Evolutionary conservation across 2,329 filamentous ascomycete species (phyloP), one percentile per base, ranked within the genome.

Genomic region (Domatiomyces globalis): DNA sequence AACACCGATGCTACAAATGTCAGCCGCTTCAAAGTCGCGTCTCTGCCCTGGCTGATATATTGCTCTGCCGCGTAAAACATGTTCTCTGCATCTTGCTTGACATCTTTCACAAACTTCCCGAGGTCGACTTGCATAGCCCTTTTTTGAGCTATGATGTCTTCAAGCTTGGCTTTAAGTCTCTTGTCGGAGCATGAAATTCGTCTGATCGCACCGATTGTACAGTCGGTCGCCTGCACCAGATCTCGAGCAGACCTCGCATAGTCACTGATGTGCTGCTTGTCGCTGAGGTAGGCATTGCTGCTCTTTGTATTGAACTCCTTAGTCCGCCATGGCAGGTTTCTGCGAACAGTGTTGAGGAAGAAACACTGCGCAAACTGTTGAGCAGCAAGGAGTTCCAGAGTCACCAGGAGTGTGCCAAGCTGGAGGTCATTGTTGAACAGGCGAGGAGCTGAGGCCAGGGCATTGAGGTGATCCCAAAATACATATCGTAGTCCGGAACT

Each of bases 1-100:
- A 49, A 49, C 12, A 49, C 42, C 17, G 47, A 22, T 19, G 47
- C 47, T 19, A 49, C 22, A 36, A 49, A 17, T 17, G 25, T 49
- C 2, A 49, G 47, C 18, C 25, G 33, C 33, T 49, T 49, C 25
- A 39, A 17, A 8, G 17, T 18, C 18, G 22, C 17, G 33, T 18
- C 47, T 49, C 20, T 18, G 8, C 9, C 18, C 42, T 49, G 17
- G 25, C 17, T 43, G 25, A 25, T 43, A 9, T 36, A 42, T 9
- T 33, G 47, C 22, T 49, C 22, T 25, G 47, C 47, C 33, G 20
- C 18, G 15, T 19, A 10, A 4, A 43, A 39, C n/a, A 25, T 39
- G 9, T 17, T n/a, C 7, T 36, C 33, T 17, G 42, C 42, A 25
- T 49, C 33, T 5, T 18, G 17, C 33, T 43, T 33, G n/a, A 49